phyloP scores from a whole-genome alignment of 345 rosid species.

The Acer saccharum region DNA sequence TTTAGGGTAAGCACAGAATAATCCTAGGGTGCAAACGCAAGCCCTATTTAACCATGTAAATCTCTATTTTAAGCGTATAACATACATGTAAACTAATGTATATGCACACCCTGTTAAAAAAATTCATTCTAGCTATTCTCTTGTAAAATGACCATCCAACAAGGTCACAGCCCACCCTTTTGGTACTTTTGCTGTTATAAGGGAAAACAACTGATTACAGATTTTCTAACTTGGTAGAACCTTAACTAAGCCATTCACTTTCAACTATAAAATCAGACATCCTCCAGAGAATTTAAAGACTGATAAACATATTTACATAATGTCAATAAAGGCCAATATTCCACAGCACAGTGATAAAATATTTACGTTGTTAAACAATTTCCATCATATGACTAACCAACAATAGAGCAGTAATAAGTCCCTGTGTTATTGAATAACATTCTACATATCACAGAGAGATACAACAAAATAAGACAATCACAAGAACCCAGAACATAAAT shows the following conservation, averaged over 20 bases:
- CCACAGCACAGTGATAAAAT: background rate
- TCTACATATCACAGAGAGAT: background rate
- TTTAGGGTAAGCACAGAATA: conserved; percentile 15
- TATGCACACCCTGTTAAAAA: conserved; percentile 3
- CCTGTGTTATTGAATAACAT: background rate
- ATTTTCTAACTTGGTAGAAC: background rate
- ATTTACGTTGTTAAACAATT: background rate
- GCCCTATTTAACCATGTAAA: conserved; percentile 23
- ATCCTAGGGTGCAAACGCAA: conserved; percentile 18
- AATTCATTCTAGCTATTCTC: background rate
- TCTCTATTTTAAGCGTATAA: conserved; percentile 9
- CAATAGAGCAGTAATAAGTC: background rate
- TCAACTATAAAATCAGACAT: background rate
- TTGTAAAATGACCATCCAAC: background rate
- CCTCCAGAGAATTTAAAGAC: background rate
- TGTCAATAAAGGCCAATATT: background rate
- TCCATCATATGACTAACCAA: background rate
- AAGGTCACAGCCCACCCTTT: background rate
- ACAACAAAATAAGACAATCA: background rate
- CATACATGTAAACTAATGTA: conserved; percentile 25
- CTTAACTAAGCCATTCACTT: conserved; percentile 3
- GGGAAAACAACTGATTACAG: background rate
- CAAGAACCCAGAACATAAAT: background rate
- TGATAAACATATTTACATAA: background rate
- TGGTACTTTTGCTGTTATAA: background rate